These are phyloP conservation scores for Penicillium griseofulvum DNA, from an alignment of 2,329 filamentous ascomycete species.

Conservation along the genomic window DNA sequence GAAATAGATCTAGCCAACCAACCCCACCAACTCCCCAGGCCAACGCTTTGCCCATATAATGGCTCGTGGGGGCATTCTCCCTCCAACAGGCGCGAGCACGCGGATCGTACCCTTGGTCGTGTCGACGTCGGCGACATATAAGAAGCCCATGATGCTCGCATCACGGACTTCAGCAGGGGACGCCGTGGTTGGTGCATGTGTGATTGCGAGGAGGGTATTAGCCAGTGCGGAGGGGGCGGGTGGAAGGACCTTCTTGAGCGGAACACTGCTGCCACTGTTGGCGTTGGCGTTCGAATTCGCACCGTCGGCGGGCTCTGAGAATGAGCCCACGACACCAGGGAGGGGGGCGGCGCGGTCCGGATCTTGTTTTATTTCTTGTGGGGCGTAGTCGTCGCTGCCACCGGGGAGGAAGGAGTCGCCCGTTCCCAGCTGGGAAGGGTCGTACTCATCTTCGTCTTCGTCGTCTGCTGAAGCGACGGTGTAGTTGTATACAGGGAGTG, in stretches of 20 bases:
- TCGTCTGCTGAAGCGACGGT: conserved; percentile 56
- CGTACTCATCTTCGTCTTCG: conserved; percentile 51
- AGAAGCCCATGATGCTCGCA: conserved; percentile 83
- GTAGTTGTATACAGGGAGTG: conserved; percentile 70
- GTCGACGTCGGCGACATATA: conserved; percentile 90
- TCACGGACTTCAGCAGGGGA: conserved; percentile 70
- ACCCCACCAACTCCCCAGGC: conserved; percentile 79
- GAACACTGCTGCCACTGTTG: conserved; percentile 20
- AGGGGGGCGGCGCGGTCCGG: conserved; percentile 18
- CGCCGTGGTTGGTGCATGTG: conserved; percentile 70
- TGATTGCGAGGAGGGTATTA: conserved; percentile 80
- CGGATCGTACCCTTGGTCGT: conserved; percentile 76
- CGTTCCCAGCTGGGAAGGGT: conserved; percentile 33
- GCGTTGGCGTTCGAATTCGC: conserved; percentile 20
- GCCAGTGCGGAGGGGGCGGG: conserved; percentile 61
- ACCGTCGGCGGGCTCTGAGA: conserved; percentile 15
- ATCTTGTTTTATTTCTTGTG: conserved; percentile 18
- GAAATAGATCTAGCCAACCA: conserved; percentile 55
- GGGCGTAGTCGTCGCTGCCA: conserved; percentile 22
- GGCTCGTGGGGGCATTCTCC: conserved; percentile 73
- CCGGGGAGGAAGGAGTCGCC: conserved; percentile 38
- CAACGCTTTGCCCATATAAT: conserved; percentile 75
- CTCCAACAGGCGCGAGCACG: conserved; percentile 78
- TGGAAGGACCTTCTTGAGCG: conserved; percentile 62
- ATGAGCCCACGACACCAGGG: conserved; percentile 22